These are phyloP conservation scores for Plectosphaerella cucumerina DNA, from an alignment of 2,329 filamentous ascomycete genomes.

Conservation along the genomic window DNA sequence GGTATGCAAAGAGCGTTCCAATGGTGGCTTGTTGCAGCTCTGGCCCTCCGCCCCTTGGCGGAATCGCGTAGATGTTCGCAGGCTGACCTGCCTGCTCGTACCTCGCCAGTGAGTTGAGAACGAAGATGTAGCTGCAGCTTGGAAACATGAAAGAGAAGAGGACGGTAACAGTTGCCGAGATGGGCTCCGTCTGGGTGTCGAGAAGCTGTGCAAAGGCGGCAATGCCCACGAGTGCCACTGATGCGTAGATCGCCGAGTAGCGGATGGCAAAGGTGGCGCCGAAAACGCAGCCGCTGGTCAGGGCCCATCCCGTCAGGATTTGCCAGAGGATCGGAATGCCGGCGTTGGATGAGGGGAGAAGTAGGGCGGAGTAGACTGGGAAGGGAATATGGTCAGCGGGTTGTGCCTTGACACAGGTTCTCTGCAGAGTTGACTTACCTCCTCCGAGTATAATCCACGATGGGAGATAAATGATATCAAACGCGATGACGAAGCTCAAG, in stretches of 20 bases:
- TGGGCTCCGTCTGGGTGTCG: not conserved
- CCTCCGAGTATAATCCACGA: constrained; percentile 25
- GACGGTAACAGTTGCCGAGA: constrained; percentile 7
- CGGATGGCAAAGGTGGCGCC: constrained; percentile 19
- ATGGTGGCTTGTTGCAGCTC: constrained; percentile 7
- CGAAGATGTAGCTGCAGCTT: constrained; percentile 23
- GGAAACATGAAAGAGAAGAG: constrained; percentile 18
- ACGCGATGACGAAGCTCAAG: constrained; percentile 63
- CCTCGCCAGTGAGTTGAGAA: constrained; percentile 17
- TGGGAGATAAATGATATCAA: constrained; percentile 49
- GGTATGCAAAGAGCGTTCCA: constrained; percentile 1
- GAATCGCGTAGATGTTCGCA: constrained; percentile 13
- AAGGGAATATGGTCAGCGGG: not conserved
- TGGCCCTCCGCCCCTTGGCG: constrained; percentile 16
- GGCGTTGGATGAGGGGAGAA: constrained; percentile 13
- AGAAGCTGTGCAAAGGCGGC: constrained; percentile 7
- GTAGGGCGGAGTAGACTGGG: constrained; percentile 34
- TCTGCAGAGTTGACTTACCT: not conserved
- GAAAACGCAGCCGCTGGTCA: constrained; percentile 61
- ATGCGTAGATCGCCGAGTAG: constrained; percentile 15
- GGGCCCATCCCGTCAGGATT: constrained; percentile 39
- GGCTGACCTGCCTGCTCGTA: constrained; percentile 11
- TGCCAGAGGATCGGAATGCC: constrained; percentile 28
- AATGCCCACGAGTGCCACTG: constrained; percentile 15
- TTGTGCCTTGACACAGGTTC: not conserved